phyloP scores from a whole-genome alignment of 148 eudicot species.

The Persicaria maculosa region DNA sequence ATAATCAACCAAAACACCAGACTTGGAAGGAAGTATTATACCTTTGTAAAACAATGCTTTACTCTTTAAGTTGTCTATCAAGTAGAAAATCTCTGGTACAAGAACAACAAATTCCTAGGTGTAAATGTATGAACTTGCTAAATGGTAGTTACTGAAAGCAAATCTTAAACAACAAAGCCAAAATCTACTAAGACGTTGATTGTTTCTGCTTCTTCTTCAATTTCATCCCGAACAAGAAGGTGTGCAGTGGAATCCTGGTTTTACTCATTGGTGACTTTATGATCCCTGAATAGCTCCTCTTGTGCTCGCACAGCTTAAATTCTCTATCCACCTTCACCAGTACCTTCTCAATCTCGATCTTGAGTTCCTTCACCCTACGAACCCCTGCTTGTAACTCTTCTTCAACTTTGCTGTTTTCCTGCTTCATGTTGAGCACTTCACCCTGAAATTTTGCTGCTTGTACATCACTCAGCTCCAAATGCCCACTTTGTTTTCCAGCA shows the following conservation, averaged over 20 bases:
- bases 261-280: constrained; percentile 29
- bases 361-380: constrained; percentile 39
- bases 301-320: constrained; percentile 28
- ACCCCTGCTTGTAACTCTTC: constrained; percentile 52
- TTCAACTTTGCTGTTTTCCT: constrained; percentile 63
- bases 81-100: not conserved
- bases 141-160: not conserved
- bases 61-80: not conserved
- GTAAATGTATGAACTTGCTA: constrained; percentile 4
- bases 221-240: constrained; percentile 67
- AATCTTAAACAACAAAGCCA: not conserved
- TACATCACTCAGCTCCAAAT: constrained; percentile 28
- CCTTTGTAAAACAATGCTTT: not conserved
- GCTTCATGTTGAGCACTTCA: constrained; percentile 71
- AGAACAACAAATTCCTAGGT: constrained; percentile 8
- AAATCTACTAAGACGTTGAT: constrained; percentile 16
- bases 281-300: constrained; percentile 16
- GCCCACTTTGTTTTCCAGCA: constrained; percentile 19
- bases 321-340: constrained; percentile 47
- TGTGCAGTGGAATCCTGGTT: constrained; percentile 49
- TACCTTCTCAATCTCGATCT: constrained; percentile 37
- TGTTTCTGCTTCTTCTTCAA: constrained; percentile 41
- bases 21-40: not conserved
- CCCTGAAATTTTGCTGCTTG: constrained; percentile 81
- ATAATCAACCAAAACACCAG: not conserved